phyloP scores from a whole-genome alignment of 2,329 filamentous ascomycete species.

The Nemania serpens region DNA sequence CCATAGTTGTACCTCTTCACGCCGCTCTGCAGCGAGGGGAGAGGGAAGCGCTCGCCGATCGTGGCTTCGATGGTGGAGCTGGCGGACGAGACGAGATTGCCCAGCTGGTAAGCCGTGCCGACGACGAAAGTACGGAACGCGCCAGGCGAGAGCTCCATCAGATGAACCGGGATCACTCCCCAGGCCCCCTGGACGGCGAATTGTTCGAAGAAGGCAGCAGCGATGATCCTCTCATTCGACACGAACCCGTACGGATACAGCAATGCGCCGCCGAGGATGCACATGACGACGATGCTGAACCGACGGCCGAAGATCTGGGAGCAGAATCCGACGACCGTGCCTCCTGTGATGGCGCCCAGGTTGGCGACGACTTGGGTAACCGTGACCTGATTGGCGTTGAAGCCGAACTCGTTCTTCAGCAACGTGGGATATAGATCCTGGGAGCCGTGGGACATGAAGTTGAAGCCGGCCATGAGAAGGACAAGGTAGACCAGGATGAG shows the following conservation, averaged over 20 bases:
- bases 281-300: conserved; percentile 69
- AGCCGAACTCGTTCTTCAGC: conserved; percentile 60
- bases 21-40: conserved; percentile 58
- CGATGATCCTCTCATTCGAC: conserved; percentile 66
- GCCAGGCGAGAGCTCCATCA: conserved; percentile 77
- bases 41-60: conserved; percentile 74
- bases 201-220: conserved; percentile 82
- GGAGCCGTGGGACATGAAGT: conserved; percentile 85
- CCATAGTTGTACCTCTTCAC: conserved; percentile 70
- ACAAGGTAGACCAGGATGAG: conserved; percentile 79
- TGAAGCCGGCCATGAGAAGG: conserved; percentile 87
- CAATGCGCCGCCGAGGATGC: conserved; percentile 70
- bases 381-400: conserved; percentile 61
- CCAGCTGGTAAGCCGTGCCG: conserved; percentile 76
- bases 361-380: conserved; percentile 75
- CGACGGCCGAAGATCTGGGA: conserved; percentile 73
- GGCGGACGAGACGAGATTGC: conserved; percentile 72
- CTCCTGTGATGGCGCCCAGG: conserved; percentile 71
- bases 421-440: conserved; percentile 67
- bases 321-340: conserved; percentile 67
- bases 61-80: conserved; percentile 77
- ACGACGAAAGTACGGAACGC: conserved; percentile 76
- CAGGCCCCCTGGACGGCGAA: conserved; percentile 79
- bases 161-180: conserved; percentile 76
- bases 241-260: conserved; percentile 84